Percentiles rank a stretch among this genome's conserved stretches.
phyloP scores from a whole-genome alignment of 441 rosid genomes.

The Theobroma grandiflorum region DNA sequence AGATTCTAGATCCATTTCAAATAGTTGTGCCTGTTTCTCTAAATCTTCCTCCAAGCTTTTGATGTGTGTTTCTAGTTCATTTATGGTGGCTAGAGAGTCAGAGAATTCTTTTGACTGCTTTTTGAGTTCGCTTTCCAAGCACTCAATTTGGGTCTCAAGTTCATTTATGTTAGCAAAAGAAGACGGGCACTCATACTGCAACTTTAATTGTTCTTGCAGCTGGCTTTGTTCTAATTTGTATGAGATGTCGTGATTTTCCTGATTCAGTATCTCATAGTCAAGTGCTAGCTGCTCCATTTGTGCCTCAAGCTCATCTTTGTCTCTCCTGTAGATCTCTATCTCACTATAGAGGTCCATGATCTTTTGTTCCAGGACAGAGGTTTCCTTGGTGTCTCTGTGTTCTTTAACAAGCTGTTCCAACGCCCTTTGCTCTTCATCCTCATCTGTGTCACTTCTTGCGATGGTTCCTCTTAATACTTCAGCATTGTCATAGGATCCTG shows the following conservation, averaged over 20 bases:
- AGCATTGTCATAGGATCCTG: constrained; percentile 38
- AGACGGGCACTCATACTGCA: constrained; percentile 75
- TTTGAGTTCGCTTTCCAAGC: constrained; percentile 60
- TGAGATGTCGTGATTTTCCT: constrained; percentile 76
- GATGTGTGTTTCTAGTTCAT: constrained; percentile 62
- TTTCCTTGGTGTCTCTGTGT: constrained; percentile 68
- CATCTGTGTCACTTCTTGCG: constrained; percentile 61
- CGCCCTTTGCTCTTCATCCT: constrained; percentile 89
- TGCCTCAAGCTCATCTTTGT: constrained; percentile 81
- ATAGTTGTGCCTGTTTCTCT: constrained; percentile 59
- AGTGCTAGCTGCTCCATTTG: constrained; percentile 94
- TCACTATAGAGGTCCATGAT: constrained; percentile 75
- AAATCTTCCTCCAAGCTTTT: constrained; percentile 70
- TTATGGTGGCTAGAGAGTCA: constrained; percentile 53
- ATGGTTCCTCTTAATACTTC: constrained; percentile 37
- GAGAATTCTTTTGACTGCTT: constrained; percentile 55
- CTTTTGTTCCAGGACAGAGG: constrained; percentile 68
- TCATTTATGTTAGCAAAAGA: constrained; percentile 49
- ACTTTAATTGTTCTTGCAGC: constrained; percentile 76
- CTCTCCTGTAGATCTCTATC: constrained; percentile 78
- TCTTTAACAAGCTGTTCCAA: constrained; percentile 84
- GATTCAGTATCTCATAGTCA: constrained; percentile 91
- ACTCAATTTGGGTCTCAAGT: constrained; percentile 52
- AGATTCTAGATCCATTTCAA: constrained; percentile 67
- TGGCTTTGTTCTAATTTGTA: constrained; percentile 80